phyloP scores from a whole-genome alignment of 371 early-diverging fungal species.

The Mucor velutinosus region DNA sequence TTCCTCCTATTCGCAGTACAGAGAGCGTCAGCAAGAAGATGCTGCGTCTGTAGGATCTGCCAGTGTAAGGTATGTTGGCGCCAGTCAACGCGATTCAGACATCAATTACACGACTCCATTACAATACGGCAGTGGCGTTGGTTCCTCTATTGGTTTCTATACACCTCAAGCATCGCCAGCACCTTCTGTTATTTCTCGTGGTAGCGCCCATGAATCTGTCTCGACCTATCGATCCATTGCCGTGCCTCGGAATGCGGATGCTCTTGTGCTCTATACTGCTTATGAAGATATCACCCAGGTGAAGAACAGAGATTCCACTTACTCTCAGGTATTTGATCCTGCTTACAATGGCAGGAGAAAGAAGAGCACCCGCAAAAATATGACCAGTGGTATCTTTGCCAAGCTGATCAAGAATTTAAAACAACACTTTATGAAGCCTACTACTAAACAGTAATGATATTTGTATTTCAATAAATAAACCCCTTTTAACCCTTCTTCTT shows the following conservation, averaged over 20 bases:
- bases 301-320: background rate
- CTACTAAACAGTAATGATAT: background rate
- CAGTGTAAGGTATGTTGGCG: background rate
- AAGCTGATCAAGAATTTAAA: slow-evolving; percentile 12
- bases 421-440: slow-evolving; percentile 7
- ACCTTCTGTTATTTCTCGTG: background rate
- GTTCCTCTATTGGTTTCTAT: background rate
- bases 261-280: background rate
- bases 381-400: background rate
- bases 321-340: slow-evolving; percentile 9
- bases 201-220: background rate
- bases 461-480: no score
- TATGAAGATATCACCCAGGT: background rate
- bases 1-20: background rate
- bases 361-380: background rate
- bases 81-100: background rate
- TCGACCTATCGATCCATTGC: background rate
- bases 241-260: slow-evolving; percentile 3
- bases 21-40: background rate
- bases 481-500: no score
- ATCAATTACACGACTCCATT: background rate
- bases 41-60: background rate
- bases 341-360: background rate
- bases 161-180: background rate
- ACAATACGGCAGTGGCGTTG: background rate